phyloP scores from a whole-genome alignment of 2,329 filamentous ascomycete genomes.

The Teratosphaeria pseudoeucalypti region DNA sequence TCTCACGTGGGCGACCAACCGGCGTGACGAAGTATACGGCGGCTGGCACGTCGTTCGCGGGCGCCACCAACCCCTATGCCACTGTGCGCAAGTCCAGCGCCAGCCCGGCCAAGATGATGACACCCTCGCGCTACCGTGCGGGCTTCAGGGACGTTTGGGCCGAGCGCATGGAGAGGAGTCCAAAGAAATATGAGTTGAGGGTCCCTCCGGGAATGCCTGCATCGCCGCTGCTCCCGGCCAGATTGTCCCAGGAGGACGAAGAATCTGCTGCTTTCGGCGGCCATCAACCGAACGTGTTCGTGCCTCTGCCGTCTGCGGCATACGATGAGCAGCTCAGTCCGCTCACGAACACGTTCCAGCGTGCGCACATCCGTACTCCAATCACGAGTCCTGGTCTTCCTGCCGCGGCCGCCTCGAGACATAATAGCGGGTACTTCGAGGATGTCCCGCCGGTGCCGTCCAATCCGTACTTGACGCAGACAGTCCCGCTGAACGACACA shows the following conservation, averaged over 20 bases:
- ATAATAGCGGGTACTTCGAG: constrained; percentile 15
- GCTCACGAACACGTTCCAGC: constrained; percentile 21
- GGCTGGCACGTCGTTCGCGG: not conserved
- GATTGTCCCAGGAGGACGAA: constrained; percentile 31
- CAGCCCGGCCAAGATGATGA: constrained; percentile 43
- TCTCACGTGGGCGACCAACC: constrained; percentile 23
- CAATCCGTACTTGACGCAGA: constrained; percentile 13
- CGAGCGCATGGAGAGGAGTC: constrained; percentile 36
- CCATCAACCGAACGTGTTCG: constrained; percentile 7
- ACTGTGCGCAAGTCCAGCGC: constrained; percentile 22
- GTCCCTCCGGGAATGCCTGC: constrained; percentile 33
- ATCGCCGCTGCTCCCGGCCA: constrained; percentile 37
- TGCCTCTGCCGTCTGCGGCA: constrained; percentile 8
- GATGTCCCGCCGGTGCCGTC: constrained; percentile 8
- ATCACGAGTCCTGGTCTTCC: constrained; percentile 16
- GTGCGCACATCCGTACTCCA: constrained; percentile 22
- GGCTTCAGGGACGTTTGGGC: constrained; percentile 42
- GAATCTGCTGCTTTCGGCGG: constrained; percentile 24
- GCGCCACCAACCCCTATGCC: constrained; percentile 11
- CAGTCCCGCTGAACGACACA: constrained; percentile 20
- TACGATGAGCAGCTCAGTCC: constrained; percentile 22
- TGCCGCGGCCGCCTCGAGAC: constrained; percentile 1
- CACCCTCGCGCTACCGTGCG: constrained; percentile 36
- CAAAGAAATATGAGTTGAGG: constrained; percentile 41
- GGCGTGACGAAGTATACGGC: constrained; percentile 22